Conservation (phyloP, 257 asterid species). For the Agastache rugosa region DNA sequence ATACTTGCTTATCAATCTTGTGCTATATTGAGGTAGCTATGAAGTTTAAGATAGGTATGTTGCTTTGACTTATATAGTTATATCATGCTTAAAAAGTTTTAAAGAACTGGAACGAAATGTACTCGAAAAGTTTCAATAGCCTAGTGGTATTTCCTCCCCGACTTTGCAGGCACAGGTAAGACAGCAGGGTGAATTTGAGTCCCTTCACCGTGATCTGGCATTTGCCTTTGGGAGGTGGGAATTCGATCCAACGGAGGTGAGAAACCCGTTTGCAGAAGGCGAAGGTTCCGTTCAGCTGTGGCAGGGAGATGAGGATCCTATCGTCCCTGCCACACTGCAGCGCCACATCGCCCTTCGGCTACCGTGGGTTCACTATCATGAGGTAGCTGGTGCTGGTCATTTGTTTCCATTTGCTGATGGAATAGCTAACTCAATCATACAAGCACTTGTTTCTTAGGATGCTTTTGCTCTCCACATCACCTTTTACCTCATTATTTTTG, state of each 20-base stretch:
- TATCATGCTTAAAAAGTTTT: no score
- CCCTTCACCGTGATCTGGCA: constrained; percentile 63
- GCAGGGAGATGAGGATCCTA: constrained; percentile 78
- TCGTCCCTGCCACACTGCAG: constrained; percentile 63
- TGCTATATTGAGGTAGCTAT: no score
- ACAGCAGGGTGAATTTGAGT: constrained; percentile 78
- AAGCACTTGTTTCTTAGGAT: constrained; percentile 39
- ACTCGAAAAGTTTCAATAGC: no score
- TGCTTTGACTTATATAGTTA: no score
- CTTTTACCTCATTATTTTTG: no score
- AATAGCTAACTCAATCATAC: constrained; percentile 50
- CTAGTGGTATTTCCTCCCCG: no score
- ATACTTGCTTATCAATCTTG: no score
- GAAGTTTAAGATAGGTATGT: no score
- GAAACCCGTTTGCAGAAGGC: constrained; percentile 55
- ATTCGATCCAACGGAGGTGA: constrained; percentile 64
- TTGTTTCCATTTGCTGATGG: constrained; percentile 59
- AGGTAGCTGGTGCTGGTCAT: constrained; percentile 74
- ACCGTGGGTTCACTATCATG: constrained; percentile 80
- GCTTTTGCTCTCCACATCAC: constrained; percentile 9
- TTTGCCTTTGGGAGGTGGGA: constrained; percentile 73
- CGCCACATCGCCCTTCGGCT: constrained; percentile 53
- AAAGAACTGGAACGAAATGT: no score
- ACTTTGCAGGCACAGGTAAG: constrained; percentile 50
- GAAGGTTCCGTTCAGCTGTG: constrained; percentile 62